These are phyloP conservation scores for Gigaspora rosea DNA, from an alignment of 192 early-diverging fungal genomes.

Conservation along the genomic window DNA sequence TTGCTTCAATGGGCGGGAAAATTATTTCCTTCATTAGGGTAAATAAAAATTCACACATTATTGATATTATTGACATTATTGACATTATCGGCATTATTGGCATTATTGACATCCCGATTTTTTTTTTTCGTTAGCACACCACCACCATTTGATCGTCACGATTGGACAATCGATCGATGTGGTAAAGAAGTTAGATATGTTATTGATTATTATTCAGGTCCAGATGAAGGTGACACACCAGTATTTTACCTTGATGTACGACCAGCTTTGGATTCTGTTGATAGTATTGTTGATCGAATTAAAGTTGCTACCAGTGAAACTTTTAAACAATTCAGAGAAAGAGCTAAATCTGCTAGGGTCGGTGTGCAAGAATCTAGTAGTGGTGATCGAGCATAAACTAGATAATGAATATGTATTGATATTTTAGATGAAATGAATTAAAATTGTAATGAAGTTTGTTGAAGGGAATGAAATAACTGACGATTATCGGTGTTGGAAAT, in stretches of 20 bases:
- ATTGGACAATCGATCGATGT: slow-evolving; percentile 93
- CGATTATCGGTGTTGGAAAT: no score
- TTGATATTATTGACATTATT: no score
- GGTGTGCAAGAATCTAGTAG: no score
- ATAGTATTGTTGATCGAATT: slow-evolving; percentile 63
- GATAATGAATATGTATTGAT: no score
- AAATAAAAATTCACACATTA: slow-evolving; percentile 36
- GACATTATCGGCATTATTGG: neutral
- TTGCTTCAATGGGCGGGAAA: slow-evolving; percentile 48
- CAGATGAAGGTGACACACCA: slow-evolving; percentile 72
- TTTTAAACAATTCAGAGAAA: slow-evolving; percentile 47
- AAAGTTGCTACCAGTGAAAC: slow-evolving; percentile 59
- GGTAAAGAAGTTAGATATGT: slow-evolving; percentile 92
- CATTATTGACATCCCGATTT: slow-evolving; percentile 13
- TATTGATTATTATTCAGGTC: slow-evolving; percentile 93
- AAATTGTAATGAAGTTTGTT: no score
- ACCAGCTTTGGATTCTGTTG: slow-evolving; percentile 83
- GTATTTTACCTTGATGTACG: slow-evolving; percentile 93
- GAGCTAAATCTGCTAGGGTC: neutral
- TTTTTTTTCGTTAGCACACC: slow-evolving; percentile 60
- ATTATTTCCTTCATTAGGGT: slow-evolving; percentile 55
- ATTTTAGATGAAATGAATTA: no score
- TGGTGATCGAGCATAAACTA: no score
- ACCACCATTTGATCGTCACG: slow-evolving; percentile 94
- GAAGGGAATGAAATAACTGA: no score